phyloP scores from a whole-genome alignment of 2,329 filamentous ascomycete genomes.

The Trichoderma afroharzianum region DNA sequence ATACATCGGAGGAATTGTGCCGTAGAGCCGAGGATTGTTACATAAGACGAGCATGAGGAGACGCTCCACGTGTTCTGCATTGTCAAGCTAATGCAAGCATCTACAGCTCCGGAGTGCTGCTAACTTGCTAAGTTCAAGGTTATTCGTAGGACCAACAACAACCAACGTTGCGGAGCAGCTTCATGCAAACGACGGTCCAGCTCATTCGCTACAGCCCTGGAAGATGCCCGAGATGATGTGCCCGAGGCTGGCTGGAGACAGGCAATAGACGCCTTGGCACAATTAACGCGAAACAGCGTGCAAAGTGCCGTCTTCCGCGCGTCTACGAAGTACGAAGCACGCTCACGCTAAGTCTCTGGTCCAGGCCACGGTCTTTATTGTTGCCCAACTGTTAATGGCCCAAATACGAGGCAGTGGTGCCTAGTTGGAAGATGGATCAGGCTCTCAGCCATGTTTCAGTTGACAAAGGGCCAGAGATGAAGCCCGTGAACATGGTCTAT shows the following conservation, averaged over 20 bases:
- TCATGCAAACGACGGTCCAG: not conserved
- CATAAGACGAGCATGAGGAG: not conserved
- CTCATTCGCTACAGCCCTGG: not conserved
- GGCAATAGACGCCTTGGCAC: not conserved
- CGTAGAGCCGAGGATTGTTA: not conserved
- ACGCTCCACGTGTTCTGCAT: not conserved
- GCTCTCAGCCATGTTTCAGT: not conserved
- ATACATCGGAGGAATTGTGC: not conserved
- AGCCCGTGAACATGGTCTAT: not conserved
- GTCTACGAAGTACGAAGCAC: not conserved
- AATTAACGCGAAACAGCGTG: not conserved
- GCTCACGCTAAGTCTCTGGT: not conserved
- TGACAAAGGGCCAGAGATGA: not conserved
- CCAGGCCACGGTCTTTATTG: not conserved
- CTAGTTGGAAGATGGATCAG: not conserved
- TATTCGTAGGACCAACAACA: not conserved
- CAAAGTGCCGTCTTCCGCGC: not conserved
- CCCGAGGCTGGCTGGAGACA: not conserved
- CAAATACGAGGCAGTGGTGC: not conserved
- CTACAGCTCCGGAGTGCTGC: not conserved
- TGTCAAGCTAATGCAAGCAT: not conserved
- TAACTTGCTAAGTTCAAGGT: not conserved
- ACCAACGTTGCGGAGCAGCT: not conserved
- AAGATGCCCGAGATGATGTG: not conserved
- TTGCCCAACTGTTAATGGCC: not conserved